Evolutionary conservation across 2,329 filamentous ascomycete genomes (phyloP).

Genomic region (Lecanicillium sp.): DNA sequence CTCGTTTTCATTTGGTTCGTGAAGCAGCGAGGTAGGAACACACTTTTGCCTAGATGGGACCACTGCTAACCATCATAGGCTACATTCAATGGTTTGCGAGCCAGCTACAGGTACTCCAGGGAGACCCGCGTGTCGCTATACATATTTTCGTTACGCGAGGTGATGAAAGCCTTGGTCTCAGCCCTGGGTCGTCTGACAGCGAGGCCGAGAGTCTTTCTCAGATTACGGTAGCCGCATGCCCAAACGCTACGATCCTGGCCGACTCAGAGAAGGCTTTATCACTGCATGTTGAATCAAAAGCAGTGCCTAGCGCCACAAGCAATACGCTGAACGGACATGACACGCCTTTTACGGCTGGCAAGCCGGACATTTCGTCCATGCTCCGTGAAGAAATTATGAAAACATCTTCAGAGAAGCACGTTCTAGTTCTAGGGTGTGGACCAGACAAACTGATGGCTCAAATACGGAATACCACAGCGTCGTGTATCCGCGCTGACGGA

Average conservation of each 20-base stretch:
- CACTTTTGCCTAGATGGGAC: too few species aligned
- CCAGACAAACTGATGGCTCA: constrained; percentile 32
- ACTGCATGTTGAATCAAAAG: too few species aligned
- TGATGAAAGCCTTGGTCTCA: background rate
- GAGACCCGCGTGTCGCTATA: constrained; percentile 21
- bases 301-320: too few species aligned
- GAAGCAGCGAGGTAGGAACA: constrained; percentile 25
- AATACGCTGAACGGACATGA: background rate
- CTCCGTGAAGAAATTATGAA: constrained; percentile 23
- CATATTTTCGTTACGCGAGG: constrained; percentile 27
- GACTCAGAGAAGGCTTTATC: constrained; percentile 1
- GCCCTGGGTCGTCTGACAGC: background rate
- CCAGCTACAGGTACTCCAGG: constrained; percentile 24
- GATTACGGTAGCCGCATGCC: too few species aligned
- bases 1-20: constrained; percentile 34
- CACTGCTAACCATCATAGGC: constrained; percentile 17
- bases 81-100: constrained; percentile 29
- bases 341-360: constrained; percentile 20
- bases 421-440: constrained; percentile 39
- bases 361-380: constrained; percentile 29
- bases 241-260: background rate
- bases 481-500: constrained; percentile 29
- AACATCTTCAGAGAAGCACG: constrained; percentile 20
- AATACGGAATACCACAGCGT: constrained; percentile 32
- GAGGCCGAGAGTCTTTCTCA: background rate